Base-by-base conservation (phyloP, 257 asterid genomes). In the Solanum chmielewskii region DNA sequence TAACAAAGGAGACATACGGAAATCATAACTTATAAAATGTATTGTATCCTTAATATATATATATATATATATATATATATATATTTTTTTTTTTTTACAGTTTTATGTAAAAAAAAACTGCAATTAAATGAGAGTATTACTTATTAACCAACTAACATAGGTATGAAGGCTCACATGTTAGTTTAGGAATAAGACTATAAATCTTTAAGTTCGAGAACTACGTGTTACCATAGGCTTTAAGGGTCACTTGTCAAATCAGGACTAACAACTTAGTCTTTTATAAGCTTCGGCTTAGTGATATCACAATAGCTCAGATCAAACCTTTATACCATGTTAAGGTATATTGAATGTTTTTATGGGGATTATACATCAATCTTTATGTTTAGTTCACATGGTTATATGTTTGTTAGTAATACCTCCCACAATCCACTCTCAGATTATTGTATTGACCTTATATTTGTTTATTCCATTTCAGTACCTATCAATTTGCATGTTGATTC, bases 361-460 rank as follows among this genome's bases (percentile, higher is more conserved):
- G 0, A 49, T 49, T 49, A 49, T 15, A 5, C 3, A 15, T 15
- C 21, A 15, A 49, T 0, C 62, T 18, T 16, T 16, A 49, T 49
- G 21, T 52, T 52, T 52, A 52, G 8, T 9, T 52, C 62, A 52
- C 1, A 52, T 52, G 62, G 62, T 49, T 16, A 16, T 52, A 52
- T 15, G 3, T 6, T 1, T 18, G 9, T 52, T 52, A 6, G 6
- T 16, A 16, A 23, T 52, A 16, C 23, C 23, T 52, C 62, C 10
- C 4, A 16, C 0, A 16, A 2, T 52, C 2, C 10, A 6, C 0
- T 52, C 23, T 52, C 62, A 2, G 0, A 6, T 15, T 52, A 6
- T 52, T 52, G 62, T 2, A 6, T 49, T 52, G 62, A 52, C 62
- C 10, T 52, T 52, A 6, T 16, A 52, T 52, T 52, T 49, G 6